Percentiles rank a stretch among this genome's conserved stretches.
phyloP scores from a whole-genome alignment of 768 basidiomycete genomes.

The Auricularia sp. region DNA sequence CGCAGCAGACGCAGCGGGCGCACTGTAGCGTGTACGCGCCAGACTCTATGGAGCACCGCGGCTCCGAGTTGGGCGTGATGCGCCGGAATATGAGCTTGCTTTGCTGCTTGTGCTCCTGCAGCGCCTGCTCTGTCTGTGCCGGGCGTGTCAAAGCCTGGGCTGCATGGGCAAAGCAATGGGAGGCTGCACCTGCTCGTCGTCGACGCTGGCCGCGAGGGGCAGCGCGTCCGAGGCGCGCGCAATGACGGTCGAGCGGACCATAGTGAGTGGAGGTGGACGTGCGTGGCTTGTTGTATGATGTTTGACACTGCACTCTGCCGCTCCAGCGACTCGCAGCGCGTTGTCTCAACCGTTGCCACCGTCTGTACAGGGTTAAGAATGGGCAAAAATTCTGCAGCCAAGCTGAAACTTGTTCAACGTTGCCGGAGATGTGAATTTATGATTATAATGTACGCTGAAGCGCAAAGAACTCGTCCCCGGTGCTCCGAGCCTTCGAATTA shows the following conservation, averaged over 20 bases:
- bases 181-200: constrained; percentile 79
- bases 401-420: too few relatives aligned
- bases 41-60: constrained; percentile 93
- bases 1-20: constrained; percentile 24
- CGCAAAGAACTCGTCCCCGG: too few relatives aligned
- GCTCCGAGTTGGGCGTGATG: constrained; percentile 88
- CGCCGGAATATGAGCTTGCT: constrained; percentile 93
- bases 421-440: too few relatives aligned
- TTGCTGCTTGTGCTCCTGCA: constrained; percentile 98
- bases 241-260: constrained; percentile 84
- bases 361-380: too few relatives aligned
- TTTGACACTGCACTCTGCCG: not conserved
- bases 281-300: not conserved
- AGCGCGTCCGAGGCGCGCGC: constrained; percentile 80
- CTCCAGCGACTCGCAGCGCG: not conserved
- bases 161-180: not conserved
- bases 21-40: constrained; percentile 94
- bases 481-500: too few relatives aligned
- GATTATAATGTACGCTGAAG: too few relatives aligned
- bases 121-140: constrained; percentile 75
- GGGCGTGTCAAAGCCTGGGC: not conserved
- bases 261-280: constrained; percentile 18
- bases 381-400: too few relatives aligned
- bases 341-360: too few relatives aligned
- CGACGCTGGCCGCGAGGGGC: constrained; percentile 90